A percentile compares a stretch with the other conserved stretches of the same genome.
Evolutionary conservation across 2,329 filamentous ascomycete genomes (phyloP).

Genomic region (Ophiostoma fasciatum): DNA sequence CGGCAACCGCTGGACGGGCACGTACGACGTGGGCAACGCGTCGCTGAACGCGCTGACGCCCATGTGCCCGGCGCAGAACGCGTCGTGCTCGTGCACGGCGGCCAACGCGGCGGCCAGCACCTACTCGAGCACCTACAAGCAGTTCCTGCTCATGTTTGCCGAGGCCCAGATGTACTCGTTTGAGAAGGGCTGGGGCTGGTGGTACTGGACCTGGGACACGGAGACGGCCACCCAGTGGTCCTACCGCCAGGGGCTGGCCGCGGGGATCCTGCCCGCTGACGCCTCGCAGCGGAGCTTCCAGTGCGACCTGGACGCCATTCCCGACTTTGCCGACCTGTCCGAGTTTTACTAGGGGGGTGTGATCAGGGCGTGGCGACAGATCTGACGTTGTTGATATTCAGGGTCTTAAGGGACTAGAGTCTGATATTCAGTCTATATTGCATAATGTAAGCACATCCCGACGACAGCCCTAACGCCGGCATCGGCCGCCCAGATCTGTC

Average conservation of each 20-base stretch:
- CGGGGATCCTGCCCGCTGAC: slow-evolving; percentile 65
- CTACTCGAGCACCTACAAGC: slow-evolving; percentile 65
- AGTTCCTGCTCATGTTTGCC: slow-evolving; percentile 78
- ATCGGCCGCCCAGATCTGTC: too few relatives aligned
- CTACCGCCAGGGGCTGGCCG: slow-evolving; percentile 63
- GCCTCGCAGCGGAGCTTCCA: slow-evolving; percentile 58
- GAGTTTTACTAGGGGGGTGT: slow-evolving; percentile 34
- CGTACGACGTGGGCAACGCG: slow-evolving; percentile 52
- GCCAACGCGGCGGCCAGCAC: slow-evolving; percentile 59
- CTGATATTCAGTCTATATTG: too few relatives aligned
- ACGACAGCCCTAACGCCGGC: too few relatives aligned
- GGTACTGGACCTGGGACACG: slow-evolving; percentile 96
- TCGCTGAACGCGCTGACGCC: slow-evolving; percentile 50
- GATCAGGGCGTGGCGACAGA: too few relatives aligned
- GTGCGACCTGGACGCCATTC: slow-evolving; percentile 40
- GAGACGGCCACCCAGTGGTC: slow-evolving; percentile 68
- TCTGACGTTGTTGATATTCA: too few relatives aligned
- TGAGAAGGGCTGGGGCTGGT: slow-evolving; percentile 91
- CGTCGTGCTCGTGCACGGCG: slow-evolving; percentile 53
- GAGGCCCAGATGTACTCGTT: slow-evolving; percentile 94
- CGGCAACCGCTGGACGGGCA: slow-evolving; percentile 87
- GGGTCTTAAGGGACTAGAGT: too few relatives aligned
- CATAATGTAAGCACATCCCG: too few relatives aligned
- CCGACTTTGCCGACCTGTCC: slow-evolving; percentile 35
- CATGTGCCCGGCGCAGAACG: slow-evolving; percentile 54